Evolutionary conservation across 208 protist genomes (phyloP), one percentile per base, ranked within the genome.

Genomic region (Crithidia expoeki): DNA sequence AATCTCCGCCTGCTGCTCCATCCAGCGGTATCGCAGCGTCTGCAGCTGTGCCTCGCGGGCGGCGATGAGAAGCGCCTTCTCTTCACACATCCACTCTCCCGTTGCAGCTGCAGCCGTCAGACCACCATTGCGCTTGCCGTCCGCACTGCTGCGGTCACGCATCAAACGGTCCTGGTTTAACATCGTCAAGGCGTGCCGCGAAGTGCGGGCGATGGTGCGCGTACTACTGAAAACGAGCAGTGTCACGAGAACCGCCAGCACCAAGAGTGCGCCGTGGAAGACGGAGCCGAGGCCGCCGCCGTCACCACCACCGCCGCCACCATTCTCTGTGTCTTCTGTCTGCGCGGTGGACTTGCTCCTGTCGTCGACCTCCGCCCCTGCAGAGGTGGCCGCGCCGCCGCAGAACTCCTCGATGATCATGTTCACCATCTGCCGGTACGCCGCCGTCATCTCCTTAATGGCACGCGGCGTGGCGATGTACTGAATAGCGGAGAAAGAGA

Each of bases 21-120:
- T 65, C 83, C 81, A 94, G 52, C 86, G 89, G 56, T 88, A 88
- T 27, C 89, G 84, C 42, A 94, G 67, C 27, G 83, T 89, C 71
- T 92, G 85, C 42, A 94, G 80, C 64, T 92, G 85, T 28, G 85
- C 84, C 63, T 94, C 84, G 25, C 78, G 68, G 30, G 89, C 89
- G 2, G 89, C 89, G 6, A 73, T 72, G 7, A 80, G 74, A 59
- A 92, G 74, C 42, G 84, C 81, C 57, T 92, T 76, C 30, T 90
- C 84, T 59, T 94, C 81, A 27, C 57, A 72, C 69, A 73, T 67
- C 62, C 61, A 66, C 17, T 42, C 58, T 11, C 49, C 50, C 32
- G 64, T 61, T 30, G 46, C 12, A n/a, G 34, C 55, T 55, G 44
- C 59, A 32, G 36, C 53, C 32, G 69, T 46, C 30, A 53, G 16